A percentile compares a stretch with the other conserved stretches of the same genome.
These are phyloP conservation scores for Macrotyloma uniflorum DNA, from an alignment of 306 rosid genomes.

Conservation along the genomic window DNA sequence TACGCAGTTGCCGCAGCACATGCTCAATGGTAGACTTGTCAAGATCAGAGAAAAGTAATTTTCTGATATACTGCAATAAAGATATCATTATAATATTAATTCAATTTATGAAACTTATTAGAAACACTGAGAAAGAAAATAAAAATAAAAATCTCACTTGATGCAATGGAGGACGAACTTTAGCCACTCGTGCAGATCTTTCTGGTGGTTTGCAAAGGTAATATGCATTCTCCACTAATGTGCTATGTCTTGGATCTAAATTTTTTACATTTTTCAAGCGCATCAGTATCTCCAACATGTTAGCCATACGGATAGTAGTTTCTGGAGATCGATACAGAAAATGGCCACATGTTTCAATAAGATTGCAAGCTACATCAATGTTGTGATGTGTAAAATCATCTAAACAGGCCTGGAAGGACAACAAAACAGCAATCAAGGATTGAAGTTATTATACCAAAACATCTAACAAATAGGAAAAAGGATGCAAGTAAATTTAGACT, in stretches of 20 bases:
- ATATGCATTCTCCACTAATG: conserved; percentile 98
- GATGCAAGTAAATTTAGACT: conserved; percentile 17
- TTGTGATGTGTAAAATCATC: conserved; percentile 99
- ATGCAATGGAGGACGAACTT: conserved; percentile 98
- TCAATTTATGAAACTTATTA: conserved; percentile 24
- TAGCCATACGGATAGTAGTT: conserved; percentile 91
- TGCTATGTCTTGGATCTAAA: conserved; percentile 99
- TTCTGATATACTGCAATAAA: conserved; percentile 83
- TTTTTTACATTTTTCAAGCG: conserved; percentile 98
- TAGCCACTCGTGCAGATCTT: conserved; percentile 90
- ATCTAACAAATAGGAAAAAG: conserved; percentile 18
- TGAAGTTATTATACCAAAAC: background rate
- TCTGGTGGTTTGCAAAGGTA: conserved; percentile 99
- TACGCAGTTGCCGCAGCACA: conserved; percentile 98
- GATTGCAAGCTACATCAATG: conserved; percentile 99
- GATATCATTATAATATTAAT: conserved; percentile 7
- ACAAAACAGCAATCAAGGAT: conserved; percentile 26
- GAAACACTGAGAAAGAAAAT: background rate
- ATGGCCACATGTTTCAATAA: conserved; percentile 97
- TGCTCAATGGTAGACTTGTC: conserved; percentile 93
- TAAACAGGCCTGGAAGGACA: conserved; percentile 79
- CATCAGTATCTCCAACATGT: conserved; percentile 99
- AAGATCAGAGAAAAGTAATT: conserved; percentile 94
- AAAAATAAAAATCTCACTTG: conserved; percentile 61
- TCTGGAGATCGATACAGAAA: conserved; percentile 97